Conservation (phyloP, 768 basidiomycete genomes). For the Xanthoconium stramineum region DNA sequence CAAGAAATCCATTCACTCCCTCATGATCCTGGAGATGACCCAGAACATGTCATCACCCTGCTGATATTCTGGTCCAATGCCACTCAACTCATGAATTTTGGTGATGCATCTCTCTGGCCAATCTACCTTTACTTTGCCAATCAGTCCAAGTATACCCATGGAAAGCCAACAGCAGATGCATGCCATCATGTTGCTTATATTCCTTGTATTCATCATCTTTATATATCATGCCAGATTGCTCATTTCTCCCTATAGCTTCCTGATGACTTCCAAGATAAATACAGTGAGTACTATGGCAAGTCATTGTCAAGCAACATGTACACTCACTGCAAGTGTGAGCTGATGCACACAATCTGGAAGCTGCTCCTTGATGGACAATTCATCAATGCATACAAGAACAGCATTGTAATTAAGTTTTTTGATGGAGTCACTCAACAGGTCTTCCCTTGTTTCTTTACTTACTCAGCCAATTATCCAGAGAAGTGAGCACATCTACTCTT, state of each 20-base stretch:
- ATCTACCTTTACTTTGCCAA: not conserved
- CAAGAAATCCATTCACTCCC: not conserved
- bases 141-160: not conserved
- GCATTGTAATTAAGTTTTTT: conserved; percentile 12
- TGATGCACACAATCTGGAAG: conserved; percentile 14
- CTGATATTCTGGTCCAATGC: not conserved
- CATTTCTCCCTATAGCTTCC: not conserved
- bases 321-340: conserved; percentile 17
- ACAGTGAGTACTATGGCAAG: not conserved
- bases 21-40: not conserved
- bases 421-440: conserved; percentile 9
- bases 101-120: not conserved
- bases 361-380: conserved; percentile 17
- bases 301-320: not conserved
- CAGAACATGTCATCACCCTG: not conserved
- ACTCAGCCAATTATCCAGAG: conserved; percentile 13
- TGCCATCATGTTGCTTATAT: not conserved
- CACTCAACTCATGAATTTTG: not conserved
- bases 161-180: not conserved
- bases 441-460: conserved; percentile 15
- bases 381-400: conserved; percentile 8
- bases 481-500: not conserved
- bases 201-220: not conserved
- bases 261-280: not conserved
- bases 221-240: not conserved